Evolutionary conservation across 2,329 filamentous ascomycete genomes (phyloP), one percentile per base, ranked within the genome.

Genomic region (Hypoxylon sp.): DNA sequence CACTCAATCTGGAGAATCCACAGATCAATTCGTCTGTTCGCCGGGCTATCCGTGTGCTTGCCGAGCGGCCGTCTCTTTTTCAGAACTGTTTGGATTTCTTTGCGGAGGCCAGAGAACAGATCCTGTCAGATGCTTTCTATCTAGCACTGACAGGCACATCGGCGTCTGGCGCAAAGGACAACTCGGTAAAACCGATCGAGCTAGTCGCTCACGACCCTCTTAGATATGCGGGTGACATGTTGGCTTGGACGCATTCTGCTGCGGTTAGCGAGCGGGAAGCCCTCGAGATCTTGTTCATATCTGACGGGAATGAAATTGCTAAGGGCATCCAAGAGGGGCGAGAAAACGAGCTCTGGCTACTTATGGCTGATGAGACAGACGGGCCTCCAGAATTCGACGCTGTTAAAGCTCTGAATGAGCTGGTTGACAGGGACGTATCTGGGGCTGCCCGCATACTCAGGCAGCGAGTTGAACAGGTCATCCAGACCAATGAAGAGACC

Each of bases 241-340:
- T 99, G 12, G 96, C 96, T 4, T 99, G 96, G 96, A 89, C 91
- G 5, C 96, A 99, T 77, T 97, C 96, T 0, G 92, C 94, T 2
- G 91, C 95, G 0, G 96, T 99, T 0, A 96, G 95, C 30, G 96
- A 99, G 78, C 88, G 92, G 55, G 96, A 99, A 78, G 94, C 94
- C 0, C 84, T 99, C 5, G 95, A 98, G 77, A 89, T 93, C 1
- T 83, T 99, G 0, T 99, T 99, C 75, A 90, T 97, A 43, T 91
- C 91, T 0, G 94, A 97, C 67, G 94, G 92, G 1, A 92, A 96
- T 67, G 93, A 97, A 73, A 92, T 98, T 61, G 91, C 91, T 25
- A 92, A 89, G 69, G 93, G 91, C 0, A 90, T 97, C 25, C 88
- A 93, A 74, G 89, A 90, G 45, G 93, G 93, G 0, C 85, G 92